phyloP scores from a whole-genome alignment of 2,329 filamentous ascomycete genomes.

The Trichoderma breve region DNA sequence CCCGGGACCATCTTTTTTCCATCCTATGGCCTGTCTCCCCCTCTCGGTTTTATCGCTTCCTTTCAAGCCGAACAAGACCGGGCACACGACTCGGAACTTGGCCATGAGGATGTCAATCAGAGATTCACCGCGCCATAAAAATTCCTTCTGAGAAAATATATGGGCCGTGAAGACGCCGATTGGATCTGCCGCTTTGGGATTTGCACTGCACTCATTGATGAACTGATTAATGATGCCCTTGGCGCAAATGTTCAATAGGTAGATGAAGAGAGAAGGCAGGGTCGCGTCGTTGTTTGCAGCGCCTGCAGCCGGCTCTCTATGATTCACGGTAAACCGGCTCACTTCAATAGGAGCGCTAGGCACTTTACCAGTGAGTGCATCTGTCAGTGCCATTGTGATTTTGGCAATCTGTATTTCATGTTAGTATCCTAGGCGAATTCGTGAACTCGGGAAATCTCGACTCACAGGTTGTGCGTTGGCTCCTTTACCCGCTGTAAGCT shows the following conservation, averaged over 20 bases:
- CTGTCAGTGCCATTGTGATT: constrained; percentile 46
- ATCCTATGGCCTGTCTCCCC: constrained; percentile 69
- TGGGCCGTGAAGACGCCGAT: constrained; percentile 74
- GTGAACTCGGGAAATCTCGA: not conserved
- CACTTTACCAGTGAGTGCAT: constrained; percentile 51
- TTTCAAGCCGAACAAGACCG: constrained; percentile 79
- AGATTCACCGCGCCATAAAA: constrained; percentile 64
- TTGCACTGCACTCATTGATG: constrained; percentile 62
- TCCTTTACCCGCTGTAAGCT: constrained; percentile 64
- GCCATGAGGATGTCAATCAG: constrained; percentile 82
- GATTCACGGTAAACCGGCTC: constrained; percentile 50
- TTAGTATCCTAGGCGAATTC: not conserved
- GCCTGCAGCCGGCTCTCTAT: constrained; percentile 47
- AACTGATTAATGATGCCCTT: constrained; percentile 72
- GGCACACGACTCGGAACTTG: constrained; percentile 78
- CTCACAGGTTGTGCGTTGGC: constrained; percentile 51
- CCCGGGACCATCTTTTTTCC: constrained; percentile 60
- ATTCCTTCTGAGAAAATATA: constrained; percentile 68
- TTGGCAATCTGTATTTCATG: constrained; percentile 35
- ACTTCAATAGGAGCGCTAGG: constrained; percentile 55
- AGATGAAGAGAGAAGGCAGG: constrained; percentile 66
- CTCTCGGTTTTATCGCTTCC: constrained; percentile 71
- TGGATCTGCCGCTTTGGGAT: constrained; percentile 67
- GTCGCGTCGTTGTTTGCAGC: constrained; percentile 51
- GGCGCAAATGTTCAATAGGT: constrained; percentile 72